Conservation (phyloP, 176 grass and related monocot species). For the Avena eriantha region DNA sequence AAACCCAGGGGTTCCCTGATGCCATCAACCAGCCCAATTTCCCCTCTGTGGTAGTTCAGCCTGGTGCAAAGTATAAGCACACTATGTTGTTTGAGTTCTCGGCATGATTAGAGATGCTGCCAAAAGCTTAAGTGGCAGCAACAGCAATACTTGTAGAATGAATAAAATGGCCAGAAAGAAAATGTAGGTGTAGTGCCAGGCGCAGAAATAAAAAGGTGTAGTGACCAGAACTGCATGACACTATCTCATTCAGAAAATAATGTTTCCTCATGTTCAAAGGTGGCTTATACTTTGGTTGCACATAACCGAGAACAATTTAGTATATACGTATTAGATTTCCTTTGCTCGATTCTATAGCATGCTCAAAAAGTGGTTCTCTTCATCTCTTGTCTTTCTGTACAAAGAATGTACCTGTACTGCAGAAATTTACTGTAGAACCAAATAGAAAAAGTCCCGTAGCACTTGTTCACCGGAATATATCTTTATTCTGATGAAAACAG, state of each 20-base stretch:
- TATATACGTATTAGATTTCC: neutral
- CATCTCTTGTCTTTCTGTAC: slow-evolving; percentile 7
- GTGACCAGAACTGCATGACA: neutral
- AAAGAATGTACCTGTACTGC: neutral
- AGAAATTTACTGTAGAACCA: neutral
- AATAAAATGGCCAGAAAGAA: slow-evolving; percentile 39
- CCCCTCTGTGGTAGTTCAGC: slow-evolving; percentile 63
- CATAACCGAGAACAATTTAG: neutral
- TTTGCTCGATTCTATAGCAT: neutral
- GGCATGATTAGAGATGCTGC: slow-evolving; percentile 23
- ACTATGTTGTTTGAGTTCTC: slow-evolving; percentile 83
- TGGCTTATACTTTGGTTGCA: slow-evolving; percentile 21
- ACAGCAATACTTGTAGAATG: slow-evolving; percentile 24
- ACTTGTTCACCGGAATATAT: neutral
- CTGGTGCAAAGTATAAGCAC: slow-evolving; percentile 83
- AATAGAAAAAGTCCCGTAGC: neutral
- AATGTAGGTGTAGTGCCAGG: neutral
- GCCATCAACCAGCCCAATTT: slow-evolving; percentile 81
- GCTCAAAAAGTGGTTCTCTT: slow-evolving; percentile 4
- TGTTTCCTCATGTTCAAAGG: neutral
- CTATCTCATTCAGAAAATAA: neutral
- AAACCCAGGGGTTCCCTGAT: slow-evolving; percentile 97
- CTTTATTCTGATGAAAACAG: neutral
- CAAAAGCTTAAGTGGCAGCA: slow-evolving; percentile 20
- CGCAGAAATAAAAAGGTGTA: slow-evolving; percentile 4